Base-by-base conservation (phyloP, 225 moss, liverwort and hornwort species). In the Bryoerythrophyllum caledonicum region DNA sequence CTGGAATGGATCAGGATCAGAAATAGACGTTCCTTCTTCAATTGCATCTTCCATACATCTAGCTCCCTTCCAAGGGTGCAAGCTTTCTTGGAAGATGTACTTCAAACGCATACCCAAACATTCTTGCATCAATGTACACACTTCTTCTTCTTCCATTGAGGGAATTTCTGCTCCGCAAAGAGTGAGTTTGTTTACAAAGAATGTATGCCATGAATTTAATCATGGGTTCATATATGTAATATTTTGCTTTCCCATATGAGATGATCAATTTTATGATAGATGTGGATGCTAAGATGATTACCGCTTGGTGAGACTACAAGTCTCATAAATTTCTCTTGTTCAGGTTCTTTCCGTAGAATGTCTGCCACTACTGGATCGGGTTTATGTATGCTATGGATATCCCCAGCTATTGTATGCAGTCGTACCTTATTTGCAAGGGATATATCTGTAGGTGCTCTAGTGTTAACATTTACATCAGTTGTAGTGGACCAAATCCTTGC, bases 321-420 rank as follows among this genome's bases (percentile, higher is more conserved):
- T 62, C 94, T 75, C n/a, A 95, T 86, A 58, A 94, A 99, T 16
- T 85, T 86, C 70, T 99, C 97, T 81, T 93, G 97, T 71, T 99
- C 94, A 0, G 97, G 97, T 55, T 94, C 89, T 69, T 93, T 99
- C 3, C 97, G 91, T 71, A 99, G 89, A 72, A 99, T 99, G 81
- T 99, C 94, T 1, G 91, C 97, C 19, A 94, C 93, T 70, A 94
- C 89, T 38, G 97, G 94, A 58, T 95, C 89, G 0, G 97, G 91
- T 7, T 90, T 91, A 84, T 94, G 97, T 72, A 94, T 76, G 71
- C 93, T 93, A 66, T 89, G 97, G 58, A 97, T 84, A 3, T 97
- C 97, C 53, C 97, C 89, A 0, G 90, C 90, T 60, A 94, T 89
- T 1, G 89, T 90, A 73, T 91, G 81, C 9, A 84, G 88, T 76